These are phyloP conservation scores for Gynochthodes officinalis DNA, from an alignment of 257 asterid genomes.

Conservation along the genomic window DNA sequence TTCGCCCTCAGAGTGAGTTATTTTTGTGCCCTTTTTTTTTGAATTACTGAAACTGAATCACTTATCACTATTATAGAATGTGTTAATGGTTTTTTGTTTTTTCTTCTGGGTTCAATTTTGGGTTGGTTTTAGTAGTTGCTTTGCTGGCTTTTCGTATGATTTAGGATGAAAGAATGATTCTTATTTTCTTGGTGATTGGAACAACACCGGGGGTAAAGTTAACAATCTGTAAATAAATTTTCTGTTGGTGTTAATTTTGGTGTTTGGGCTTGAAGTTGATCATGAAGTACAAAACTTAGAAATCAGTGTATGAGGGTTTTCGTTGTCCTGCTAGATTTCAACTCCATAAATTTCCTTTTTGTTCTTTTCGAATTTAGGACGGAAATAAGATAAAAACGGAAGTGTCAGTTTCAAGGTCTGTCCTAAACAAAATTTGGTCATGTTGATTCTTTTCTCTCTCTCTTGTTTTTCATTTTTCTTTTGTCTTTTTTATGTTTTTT, in stretches of 20 bases:
- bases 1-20: not conserved
- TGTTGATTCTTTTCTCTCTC: not conserved
- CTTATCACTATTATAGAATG: not conserved
- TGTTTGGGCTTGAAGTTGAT: too few species aligned
- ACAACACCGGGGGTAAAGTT: too few species aligned
- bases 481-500: too few species aligned
- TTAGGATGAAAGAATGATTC: not conserved
- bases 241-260: too few species aligned
- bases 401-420: not conserved
- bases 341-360: not conserved
- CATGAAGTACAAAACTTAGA: too few species aligned
- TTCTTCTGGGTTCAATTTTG: not conserved
- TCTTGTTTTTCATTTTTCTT: not conserved
- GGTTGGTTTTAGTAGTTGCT: not conserved
- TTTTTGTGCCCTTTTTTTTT: not conserved
- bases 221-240: too few species aligned
- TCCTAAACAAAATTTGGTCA: not conserved
- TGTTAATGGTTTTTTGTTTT: not conserved
- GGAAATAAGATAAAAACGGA: not conserved
- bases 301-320: not conserved
- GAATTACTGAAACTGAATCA: not conserved
- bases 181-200: not conserved
- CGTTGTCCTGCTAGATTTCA: not conserved
- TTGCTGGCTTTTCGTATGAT: not conserved
- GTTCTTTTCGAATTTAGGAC: not conserved